phyloP scores from a whole-genome alignment of 2,329 filamentous ascomycete genomes.

The Didymella sp. region DNA sequence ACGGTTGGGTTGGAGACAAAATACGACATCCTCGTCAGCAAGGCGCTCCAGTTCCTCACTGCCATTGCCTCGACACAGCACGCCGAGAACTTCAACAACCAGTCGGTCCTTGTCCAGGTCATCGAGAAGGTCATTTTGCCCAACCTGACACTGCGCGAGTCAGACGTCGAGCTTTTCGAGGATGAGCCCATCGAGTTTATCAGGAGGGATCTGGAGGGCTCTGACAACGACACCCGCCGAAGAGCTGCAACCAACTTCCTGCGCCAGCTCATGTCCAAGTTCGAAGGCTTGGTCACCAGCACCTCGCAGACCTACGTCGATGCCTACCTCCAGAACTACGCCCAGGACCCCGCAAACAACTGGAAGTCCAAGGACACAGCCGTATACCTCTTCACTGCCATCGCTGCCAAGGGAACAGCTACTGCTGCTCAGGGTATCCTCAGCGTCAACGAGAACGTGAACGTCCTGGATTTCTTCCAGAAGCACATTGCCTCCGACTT shows the following conservation, averaged over 20 bases:
- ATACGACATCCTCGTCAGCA: slow-evolving; percentile 93
- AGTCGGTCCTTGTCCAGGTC: slow-evolving; percentile 80
- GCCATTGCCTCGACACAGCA: slow-evolving; percentile 81
- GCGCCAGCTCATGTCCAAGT: slow-evolving; percentile 85
- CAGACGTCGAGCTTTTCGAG: slow-evolving; percentile 94
- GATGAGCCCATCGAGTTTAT: slow-evolving; percentile 99
- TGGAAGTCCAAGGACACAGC: slow-evolving; percentile 99
- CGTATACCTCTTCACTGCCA: slow-evolving; percentile 93
- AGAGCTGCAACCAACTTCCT: slow-evolving; percentile 95
- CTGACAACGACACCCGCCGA: slow-evolving; percentile 90
- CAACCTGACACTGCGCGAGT: slow-evolving; percentile 89
- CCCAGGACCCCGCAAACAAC: slow-evolving; percentile 69
- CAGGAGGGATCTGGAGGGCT: slow-evolving; percentile 90
- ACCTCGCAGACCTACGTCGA: slow-evolving; percentile 89
- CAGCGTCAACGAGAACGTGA: slow-evolving; percentile 79
- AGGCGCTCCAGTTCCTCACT: slow-evolving; percentile 91
- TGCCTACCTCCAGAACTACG: slow-evolving; percentile 79
- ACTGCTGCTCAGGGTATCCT: slow-evolving; percentile 90
- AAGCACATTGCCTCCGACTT: slow-evolving; percentile 90
- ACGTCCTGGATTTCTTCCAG: slow-evolving; percentile 95
- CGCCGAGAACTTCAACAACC: slow-evolving; percentile 83
- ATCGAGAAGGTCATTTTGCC: slow-evolving; percentile 96
- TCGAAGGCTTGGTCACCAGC: slow-evolving; percentile 81
- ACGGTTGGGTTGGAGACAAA: slow-evolving; percentile 86
- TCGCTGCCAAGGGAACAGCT: slow-evolving; percentile 88